A percentile compares a stretch with the other conserved stretches of the same genome.
Evolutionary conservation across 441 rosid species (phyloP).

Genomic region (Daphne laureola): DNA sequence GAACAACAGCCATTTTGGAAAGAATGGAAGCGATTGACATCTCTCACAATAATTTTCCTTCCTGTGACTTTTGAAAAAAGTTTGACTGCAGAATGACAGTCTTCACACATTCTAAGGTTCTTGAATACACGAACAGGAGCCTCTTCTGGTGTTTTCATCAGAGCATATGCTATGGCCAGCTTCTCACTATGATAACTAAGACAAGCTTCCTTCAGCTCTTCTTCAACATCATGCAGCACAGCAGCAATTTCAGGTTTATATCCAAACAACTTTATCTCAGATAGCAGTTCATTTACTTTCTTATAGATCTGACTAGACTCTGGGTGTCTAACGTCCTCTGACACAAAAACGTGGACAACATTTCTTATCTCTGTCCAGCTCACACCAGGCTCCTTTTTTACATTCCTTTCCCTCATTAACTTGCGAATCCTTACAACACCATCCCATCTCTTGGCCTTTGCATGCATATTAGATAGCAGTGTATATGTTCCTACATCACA

Average conservation of each 20-base stretch:
- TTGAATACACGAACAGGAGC: conserved; percentile 57
- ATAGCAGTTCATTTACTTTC: conserved; percentile 48
- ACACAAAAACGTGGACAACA: conserved; percentile 49
- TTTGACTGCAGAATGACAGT: conserved; percentile 81
- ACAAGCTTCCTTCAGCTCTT: conserved; percentile 68
- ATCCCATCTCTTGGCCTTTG: conserved; percentile 68
- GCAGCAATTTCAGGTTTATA: conserved; percentile 55
- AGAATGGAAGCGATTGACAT: conserved; percentile 71
- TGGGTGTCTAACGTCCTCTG: conserved; percentile 56
- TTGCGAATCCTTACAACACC: conserved; percentile 51
- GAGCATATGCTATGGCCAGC: conserved; percentile 76
- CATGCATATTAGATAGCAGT: conserved; percentile 55
- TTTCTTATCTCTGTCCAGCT: conserved; percentile 75
- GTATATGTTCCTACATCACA: conserved; percentile 57
- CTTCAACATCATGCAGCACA: conserved; percentile 68
- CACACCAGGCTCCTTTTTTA: conserved; percentile 88
- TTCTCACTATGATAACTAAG: conserved; percentile 79
- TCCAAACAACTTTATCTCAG: conserved; percentile 58
- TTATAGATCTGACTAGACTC: conserved; percentile 38
- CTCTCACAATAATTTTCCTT: conserved; percentile 62
- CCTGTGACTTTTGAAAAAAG: conserved; percentile 50
- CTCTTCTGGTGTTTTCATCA: conserved; percentile 46
- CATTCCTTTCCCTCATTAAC: conserved; percentile 48
- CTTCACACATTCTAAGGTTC: conserved; percentile 81
- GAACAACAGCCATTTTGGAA: conserved; percentile 57